phyloP scores from a whole-genome alignment of 169 alveolate species.

The Cryptosporidium tyzzeri region DNA sequence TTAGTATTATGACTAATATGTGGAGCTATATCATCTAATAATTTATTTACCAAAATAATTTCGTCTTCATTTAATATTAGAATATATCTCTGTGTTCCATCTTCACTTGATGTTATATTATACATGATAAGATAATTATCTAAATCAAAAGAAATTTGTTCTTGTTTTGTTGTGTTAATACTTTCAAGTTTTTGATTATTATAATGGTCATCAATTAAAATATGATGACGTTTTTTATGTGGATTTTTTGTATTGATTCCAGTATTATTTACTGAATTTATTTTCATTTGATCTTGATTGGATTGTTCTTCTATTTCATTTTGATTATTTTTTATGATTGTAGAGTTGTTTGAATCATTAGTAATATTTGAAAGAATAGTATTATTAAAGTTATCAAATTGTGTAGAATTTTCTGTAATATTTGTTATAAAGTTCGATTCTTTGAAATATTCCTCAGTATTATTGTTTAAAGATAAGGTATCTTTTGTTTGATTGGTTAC shows the following conservation, averaged over 20 bases:
- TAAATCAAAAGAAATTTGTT: neutral
- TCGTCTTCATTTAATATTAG: conserved; percentile 5
- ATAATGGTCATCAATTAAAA: neutral
- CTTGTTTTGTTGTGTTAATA: neutral
- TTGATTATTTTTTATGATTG: neutral
- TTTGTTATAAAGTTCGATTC: neutral
- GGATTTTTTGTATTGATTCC: neutral
- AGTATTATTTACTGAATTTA: neutral
- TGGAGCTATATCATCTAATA: conserved; percentile 43
- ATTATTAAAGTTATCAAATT: neutral
- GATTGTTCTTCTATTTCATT: neutral
- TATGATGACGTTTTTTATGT: neutral
- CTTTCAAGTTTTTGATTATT: neutral
- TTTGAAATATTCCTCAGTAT: neutral
- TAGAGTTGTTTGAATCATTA: neutral
- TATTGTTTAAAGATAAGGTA: neutral
- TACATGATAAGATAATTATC: conserved; percentile 9
- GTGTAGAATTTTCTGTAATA: neutral
- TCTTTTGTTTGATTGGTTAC: neutral
- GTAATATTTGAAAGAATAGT: neutral
- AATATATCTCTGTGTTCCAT: conserved; percentile 14
- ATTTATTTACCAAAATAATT: conserved; percentile 22
- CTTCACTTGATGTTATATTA: conserved; percentile 13
- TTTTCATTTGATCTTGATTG: neutral
- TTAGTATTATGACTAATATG: conserved; percentile 26